Evolutionary conservation across 345 rosid genomes (phyloP).

Genomic region (Eucalyptus marginata): DNA sequence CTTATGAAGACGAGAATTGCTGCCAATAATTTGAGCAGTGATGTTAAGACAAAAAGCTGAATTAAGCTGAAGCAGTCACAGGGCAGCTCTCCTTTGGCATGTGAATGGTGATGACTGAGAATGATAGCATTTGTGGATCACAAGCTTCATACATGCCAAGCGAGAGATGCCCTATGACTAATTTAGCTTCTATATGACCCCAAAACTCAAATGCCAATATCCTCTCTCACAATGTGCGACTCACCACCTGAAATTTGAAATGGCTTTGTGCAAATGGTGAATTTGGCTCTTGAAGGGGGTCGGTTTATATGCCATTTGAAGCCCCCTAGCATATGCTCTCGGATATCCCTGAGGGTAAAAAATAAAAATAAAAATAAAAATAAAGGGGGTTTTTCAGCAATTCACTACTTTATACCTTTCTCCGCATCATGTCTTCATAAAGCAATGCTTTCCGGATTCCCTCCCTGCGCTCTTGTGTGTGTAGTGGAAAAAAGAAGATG

Average conservation of each 20-base stretch:
- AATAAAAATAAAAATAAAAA: no score
- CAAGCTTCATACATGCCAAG: background rate
- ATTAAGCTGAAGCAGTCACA: background rate
- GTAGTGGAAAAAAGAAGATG: background rate
- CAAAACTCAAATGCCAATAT: background rate
- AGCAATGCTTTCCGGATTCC: background rate
- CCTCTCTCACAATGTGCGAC: background rate
- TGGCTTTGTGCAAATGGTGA: background rate
- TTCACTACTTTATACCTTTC: background rate
- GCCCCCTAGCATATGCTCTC: background rate
- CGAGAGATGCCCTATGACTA: slow-evolving; percentile 9
- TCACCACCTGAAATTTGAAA: background rate
- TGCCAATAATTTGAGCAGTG: background rate
- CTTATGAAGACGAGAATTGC: background rate
- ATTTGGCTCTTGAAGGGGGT: background rate
- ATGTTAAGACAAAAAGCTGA: background rate
- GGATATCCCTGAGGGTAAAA: background rate
- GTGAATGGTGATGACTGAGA: background rate
- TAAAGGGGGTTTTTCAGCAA: background rate
- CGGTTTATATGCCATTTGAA: background rate
- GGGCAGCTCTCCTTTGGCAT: slow-evolving; percentile 10
- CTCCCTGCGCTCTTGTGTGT: background rate
- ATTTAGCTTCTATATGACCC: background rate
- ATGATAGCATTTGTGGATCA: background rate
- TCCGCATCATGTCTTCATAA: background rate